Conservation (phyloP, 129 eudicot genomes). For the sunflower (Helianthus annuus) region DNA sequence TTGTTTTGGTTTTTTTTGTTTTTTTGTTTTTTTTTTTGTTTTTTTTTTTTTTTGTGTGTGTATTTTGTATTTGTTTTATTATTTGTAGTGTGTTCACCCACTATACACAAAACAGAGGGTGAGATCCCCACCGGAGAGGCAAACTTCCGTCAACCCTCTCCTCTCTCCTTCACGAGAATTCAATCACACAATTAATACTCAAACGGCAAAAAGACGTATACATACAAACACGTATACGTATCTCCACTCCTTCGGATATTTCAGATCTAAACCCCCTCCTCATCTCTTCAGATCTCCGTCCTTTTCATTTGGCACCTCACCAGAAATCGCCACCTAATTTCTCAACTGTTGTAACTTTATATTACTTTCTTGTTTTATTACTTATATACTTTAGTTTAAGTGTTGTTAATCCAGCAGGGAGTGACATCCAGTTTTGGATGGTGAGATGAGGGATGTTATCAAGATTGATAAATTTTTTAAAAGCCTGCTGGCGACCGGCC, state of each 20-base stretch:
- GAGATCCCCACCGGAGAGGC: not conserved
- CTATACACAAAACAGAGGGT: too few species aligned
- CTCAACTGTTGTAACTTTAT: slow-evolving; percentile 39
- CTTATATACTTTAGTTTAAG: too few species aligned
- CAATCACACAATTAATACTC: slow-evolving; percentile 20
- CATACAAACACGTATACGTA: slow-evolving; percentile 6
- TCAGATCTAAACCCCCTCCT: slow-evolving; percentile 54
- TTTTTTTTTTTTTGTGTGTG: too few species aligned
- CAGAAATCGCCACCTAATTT: slow-evolving; percentile 27
- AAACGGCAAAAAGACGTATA: not conserved
- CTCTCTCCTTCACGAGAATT: slow-evolving; percentile 26
- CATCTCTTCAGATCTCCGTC: slow-evolving; percentile 57
- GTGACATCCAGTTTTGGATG: slow-evolving; percentile 60
- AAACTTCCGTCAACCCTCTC: slow-evolving; percentile 17
- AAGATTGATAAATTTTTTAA: slow-evolving; percentile 56
- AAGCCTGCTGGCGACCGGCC: slow-evolving; percentile 72
- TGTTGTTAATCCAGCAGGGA: not conserved
- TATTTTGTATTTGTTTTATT: too few species aligned
- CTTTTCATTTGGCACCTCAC: slow-evolving; percentile 42
- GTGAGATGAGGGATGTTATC: slow-evolving; percentile 94
- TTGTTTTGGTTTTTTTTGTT: too few species aligned
- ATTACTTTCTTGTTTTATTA: too few species aligned
- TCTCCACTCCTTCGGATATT: slow-evolving; percentile 24
- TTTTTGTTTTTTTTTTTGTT: too few species aligned
- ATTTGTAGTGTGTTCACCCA: too few species aligned